These are phyloP conservation scores for Wakefieldia striispora DNA, from an alignment of 768 basidiomycete genomes.

Conservation along the genomic window DNA sequence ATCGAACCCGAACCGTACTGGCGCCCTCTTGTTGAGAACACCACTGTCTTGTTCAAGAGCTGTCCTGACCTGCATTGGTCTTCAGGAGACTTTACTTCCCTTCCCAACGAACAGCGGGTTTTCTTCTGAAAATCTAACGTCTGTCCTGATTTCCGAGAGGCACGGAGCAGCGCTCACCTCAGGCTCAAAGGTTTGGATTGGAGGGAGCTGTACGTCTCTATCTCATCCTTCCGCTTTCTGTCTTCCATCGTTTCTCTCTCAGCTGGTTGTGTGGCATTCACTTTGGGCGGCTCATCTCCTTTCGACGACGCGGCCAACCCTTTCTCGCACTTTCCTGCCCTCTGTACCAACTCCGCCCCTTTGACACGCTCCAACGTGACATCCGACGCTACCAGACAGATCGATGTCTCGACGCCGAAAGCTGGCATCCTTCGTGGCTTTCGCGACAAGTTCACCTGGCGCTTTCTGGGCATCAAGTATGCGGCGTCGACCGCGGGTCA, in stretches of 20 bases:
- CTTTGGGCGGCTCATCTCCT: neutral
- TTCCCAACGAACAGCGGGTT: neutral
- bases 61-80: neutral
- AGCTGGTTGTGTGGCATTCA: constrained; percentile 2
- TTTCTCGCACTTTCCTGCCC: constrained; percentile 2
- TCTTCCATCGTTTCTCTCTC: neutral
- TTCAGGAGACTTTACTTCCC: constrained; percentile 10
- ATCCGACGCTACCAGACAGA: constrained; percentile 14
- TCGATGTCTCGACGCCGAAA: constrained; percentile 9
- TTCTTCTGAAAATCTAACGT: constrained; percentile 1
- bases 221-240: neutral
- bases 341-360: constrained; percentile 21
- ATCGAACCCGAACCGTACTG: constrained; percentile 1
- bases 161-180: constrained; percentile 1
- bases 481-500: constrained; percentile 3
- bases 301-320: neutral
- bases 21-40: constrained; percentile 9
- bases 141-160: constrained; percentile 7
- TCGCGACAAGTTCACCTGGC: constrained; percentile 19
- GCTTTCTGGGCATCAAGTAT: constrained; percentile 19
- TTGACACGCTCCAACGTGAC: constrained; percentile 22
- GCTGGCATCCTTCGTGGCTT: constrained; percentile 19
- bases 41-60: constrained; percentile 1
- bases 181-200: constrained; percentile 4
- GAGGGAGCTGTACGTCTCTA: constrained; percentile 1